Conservation (phyloP, 2,329 filamentous ascomycete species). For the Huntiella bhutanensis region DNA sequence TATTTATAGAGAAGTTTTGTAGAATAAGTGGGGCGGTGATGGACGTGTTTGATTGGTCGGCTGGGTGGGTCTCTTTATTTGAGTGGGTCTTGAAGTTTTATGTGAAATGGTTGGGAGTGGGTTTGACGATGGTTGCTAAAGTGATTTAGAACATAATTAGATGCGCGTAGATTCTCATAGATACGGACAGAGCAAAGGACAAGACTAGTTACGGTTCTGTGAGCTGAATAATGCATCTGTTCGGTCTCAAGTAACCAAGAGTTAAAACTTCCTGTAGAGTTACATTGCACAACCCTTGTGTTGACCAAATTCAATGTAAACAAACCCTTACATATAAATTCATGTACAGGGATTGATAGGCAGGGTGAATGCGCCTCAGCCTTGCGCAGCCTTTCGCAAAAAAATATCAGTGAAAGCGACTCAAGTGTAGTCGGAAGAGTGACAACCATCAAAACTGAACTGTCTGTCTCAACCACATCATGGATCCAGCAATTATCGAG, state of each 20-base stretch:
- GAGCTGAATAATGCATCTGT: too few species aligned
- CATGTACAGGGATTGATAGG: too few species aligned
- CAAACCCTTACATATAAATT: too few species aligned
- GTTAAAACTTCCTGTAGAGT: too few species aligned
- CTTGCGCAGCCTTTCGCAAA: background rate
- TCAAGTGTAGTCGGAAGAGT: background rate
- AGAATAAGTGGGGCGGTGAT: background rate
- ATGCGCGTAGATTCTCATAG: background rate
- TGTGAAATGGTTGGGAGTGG: background rate
- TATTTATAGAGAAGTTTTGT: conserved; percentile 6
- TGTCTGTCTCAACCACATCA: conserved; percentile 17
- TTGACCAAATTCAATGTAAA: too few species aligned
- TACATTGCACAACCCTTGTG: too few species aligned
- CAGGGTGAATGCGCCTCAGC: background rate
- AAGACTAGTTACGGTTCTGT: too few species aligned
- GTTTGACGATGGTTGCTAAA: background rate
- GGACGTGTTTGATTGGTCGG: background rate
- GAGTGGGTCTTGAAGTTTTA: conserved; percentile 5
- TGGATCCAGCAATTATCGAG: conserved; percentile 61
- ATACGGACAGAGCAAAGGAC: background rate
- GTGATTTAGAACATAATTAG: background rate
- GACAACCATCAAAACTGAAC: background rate
- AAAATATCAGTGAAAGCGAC: background rate
- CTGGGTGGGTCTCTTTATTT: background rate
- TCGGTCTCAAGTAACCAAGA: too few species aligned